phyloP scores from a whole-genome alignment of 2,329 filamentous ascomycete species.

The Nemania sp. region DNA sequence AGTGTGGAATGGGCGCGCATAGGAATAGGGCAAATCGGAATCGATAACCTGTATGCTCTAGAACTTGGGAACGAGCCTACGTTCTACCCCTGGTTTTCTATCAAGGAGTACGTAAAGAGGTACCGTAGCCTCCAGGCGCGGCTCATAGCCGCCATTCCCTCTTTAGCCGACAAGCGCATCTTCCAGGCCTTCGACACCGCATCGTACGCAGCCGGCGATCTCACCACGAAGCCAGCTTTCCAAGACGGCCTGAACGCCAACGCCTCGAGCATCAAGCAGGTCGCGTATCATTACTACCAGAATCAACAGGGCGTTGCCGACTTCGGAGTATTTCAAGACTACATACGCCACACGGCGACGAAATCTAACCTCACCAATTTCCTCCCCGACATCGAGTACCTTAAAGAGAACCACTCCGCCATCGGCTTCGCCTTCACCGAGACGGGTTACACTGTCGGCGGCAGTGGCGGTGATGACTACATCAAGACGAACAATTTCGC shows the following conservation, averaged over 20 bases:
- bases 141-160: slow-evolving; percentile 28
- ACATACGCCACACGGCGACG: slow-evolving; percentile 34
- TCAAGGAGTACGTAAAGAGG: slow-evolving; percentile 34
- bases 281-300: slow-evolving; percentile 39
- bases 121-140: slow-evolving; percentile 27
- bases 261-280: slow-evolving; percentile 38
- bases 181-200: slow-evolving; percentile 39
- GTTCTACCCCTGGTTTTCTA: slow-evolving; percentile 35
- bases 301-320: slow-evolving; percentile 24
- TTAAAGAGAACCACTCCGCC: slow-evolving; percentile 27
- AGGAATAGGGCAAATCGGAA: slow-evolving; percentile 26
- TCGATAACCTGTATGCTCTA: slow-evolving; percentile 30
- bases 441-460: slow-evolving; percentile 32
- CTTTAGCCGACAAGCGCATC: slow-evolving; percentile 27
- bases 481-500: slow-evolving; percentile 36
- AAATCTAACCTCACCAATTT: slow-evolving; percentile 32
- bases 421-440: slow-evolving; percentile 37
- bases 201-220: slow-evolving; percentile 17
- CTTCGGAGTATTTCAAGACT: slow-evolving; percentile 28
- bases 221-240: slow-evolving; percentile 31
- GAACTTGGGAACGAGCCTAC: slow-evolving; percentile 38
- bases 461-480: slow-evolving; percentile 11
- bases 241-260: slow-evolving; percentile 28
- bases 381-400: slow-evolving; percentile 30
- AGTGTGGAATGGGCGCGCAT: slow-evolving; percentile 31